Evolutionary conservation across 2,329 filamentous ascomycete species (phyloP).

Genomic region (Hymenoscyphus repandus): DNA sequence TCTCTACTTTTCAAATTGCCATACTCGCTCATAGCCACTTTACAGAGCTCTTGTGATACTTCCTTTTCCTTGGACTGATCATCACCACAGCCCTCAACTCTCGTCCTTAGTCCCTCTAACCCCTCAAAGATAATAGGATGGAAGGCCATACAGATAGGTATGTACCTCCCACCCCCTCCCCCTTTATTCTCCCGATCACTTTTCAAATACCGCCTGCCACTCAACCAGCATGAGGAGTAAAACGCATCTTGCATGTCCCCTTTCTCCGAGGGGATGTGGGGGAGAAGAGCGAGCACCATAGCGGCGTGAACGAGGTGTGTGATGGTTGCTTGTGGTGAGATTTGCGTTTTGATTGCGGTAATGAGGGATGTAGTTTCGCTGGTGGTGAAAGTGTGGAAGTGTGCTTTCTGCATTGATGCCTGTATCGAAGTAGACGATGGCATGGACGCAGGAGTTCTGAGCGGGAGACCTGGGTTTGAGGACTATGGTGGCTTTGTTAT

Average conservation of each 20-base stretch:
- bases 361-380: conserved; percentile 10
- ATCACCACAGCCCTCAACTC: not conserved
- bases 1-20: too few relatives aligned
- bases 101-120: conserved; percentile 1
- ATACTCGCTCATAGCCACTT: too few relatives aligned
- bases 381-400: conserved; percentile 10
- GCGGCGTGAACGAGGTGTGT: conserved; percentile 16
- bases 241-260: not conserved
- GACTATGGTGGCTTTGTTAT: not conserved
- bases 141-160: conserved; percentile 20
- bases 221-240: conserved; percentile 22
- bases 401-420: conserved; percentile 12
- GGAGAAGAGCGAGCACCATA: conserved; percentile 15
- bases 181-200: not conserved
- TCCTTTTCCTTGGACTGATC: not conserved
- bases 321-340: conserved; percentile 13
- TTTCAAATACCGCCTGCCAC: conserved; percentile 19
- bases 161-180: conserved; percentile 4
- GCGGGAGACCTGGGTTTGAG: conserved; percentile 1
- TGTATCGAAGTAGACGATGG: not conserved
- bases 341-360: conserved; percentile 3
- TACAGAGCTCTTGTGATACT: too few relatives aligned
- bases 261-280: not conserved
- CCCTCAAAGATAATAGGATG: conserved; percentile 16
- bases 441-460: not conserved